Evolutionary conservation across 148 eudicot species (phyloP), one percentile per base, ranked within the genome.

Genomic region (Chenopodium formosanum): DNA sequence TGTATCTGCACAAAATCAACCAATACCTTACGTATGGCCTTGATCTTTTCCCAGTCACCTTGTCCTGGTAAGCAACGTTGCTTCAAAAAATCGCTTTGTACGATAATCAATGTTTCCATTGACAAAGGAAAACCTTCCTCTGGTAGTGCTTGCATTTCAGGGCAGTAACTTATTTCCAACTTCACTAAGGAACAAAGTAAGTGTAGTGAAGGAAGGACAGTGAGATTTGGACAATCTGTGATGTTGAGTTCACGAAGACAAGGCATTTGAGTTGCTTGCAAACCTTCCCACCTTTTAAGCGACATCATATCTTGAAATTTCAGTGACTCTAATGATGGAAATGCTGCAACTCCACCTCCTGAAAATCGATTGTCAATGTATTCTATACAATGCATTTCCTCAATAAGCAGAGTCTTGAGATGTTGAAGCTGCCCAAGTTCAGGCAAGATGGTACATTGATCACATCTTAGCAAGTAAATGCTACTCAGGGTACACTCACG

Each of bases 111-210:
- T 12, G 83, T 64, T 67, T 81, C 52, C 8, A 81, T 47, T 74
- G 79, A 81, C 13, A 53, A 52, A n/a, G 83, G 83, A 25, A 81
- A 69, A 46, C 75, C 75, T 46, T 68, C 60, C 44, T 82, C 75
- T 34, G 84, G 75, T 60, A 82, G 19, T 67, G 84, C 52, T n/a
- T 81, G 79, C 78, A 75, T 1, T 27, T 14, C 16, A 14, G 83
- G 84, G 19, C 84, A 82, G n/a, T 29, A 7, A 8, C 56, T 66
- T 32, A 76, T 69, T 69, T 82, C 79, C 4, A 75, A 31, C 10
- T 23, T 68, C 12, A 7, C 25, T 69, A 82, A 68, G 17, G 75
- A 56, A 60, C 62, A 58, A 23, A 82, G 75, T 1, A 56, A 16
- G 19, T 40, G n/a, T 31, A 82, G 46, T 11, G 76, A 76, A 9